These are phyloP conservation scores for Toxoplasma gondii DNA, from an alignment of 169 alveolate genomes.

Conservation along the genomic window DNA sequence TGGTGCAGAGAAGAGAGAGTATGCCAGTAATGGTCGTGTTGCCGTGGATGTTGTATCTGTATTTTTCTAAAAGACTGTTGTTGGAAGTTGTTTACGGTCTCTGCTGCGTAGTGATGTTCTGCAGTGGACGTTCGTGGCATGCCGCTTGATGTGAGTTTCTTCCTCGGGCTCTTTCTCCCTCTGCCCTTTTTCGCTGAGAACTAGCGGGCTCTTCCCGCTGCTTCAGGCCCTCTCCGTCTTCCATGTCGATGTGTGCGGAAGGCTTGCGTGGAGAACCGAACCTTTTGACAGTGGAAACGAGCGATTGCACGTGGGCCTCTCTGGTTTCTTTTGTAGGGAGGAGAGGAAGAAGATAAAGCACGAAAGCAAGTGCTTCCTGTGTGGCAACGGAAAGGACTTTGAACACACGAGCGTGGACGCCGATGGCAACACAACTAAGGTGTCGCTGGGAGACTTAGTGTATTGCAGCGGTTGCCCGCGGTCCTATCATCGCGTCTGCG, in stretches of 20 bases:
- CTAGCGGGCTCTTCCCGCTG: neutral
- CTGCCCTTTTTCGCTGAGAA: neutral
- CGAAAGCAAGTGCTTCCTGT: conserved; percentile 88
- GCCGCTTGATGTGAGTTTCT: no score
- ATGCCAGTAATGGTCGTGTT: no score
- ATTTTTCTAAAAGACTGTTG: no score
- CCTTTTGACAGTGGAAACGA: neutral
- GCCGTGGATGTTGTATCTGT: no score
- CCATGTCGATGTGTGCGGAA: neutral
- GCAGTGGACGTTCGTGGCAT: no score
- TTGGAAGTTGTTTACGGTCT: no score
- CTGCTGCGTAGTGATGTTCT: no score
- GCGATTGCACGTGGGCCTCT: no score
- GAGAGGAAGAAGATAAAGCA: conserved; percentile 84
- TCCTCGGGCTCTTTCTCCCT: no score
- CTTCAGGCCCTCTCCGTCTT: neutral
- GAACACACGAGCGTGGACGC: conserved; percentile 76
- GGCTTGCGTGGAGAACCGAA: neutral
- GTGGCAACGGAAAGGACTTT: conserved; percentile 84
- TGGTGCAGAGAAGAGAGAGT: no score
- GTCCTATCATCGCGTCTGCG: conserved; percentile 88
- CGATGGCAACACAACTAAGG: conserved; percentile 77
- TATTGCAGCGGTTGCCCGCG: conserved; percentile 91
- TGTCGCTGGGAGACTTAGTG: conserved; percentile 84
- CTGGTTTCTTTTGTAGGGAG: conserved; percentile 64